Evolutionary conservation across 768 basidiomycete genomes (phyloP).

Genomic region (Leccinum longicurvipes): DNA sequence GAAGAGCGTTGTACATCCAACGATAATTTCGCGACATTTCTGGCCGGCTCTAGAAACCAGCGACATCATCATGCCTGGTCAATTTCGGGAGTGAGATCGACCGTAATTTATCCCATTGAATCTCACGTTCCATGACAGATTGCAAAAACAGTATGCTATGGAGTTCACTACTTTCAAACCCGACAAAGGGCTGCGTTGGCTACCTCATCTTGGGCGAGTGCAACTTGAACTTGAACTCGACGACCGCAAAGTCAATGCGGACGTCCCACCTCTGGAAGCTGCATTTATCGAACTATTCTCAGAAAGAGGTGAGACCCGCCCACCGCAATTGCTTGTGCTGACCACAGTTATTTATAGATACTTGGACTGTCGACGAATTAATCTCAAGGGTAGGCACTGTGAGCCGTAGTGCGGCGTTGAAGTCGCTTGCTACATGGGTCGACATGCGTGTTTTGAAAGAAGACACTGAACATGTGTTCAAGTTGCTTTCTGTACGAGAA

Average conservation of each 20-base stretch:
- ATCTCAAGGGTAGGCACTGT: slow-evolving; percentile 59
- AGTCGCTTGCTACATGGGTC: slow-evolving; percentile 80
- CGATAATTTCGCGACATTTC: slow-evolving; percentile 90
- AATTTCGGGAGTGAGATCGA: slow-evolving; percentile 65
- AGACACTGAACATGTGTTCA: slow-evolving; percentile 55
- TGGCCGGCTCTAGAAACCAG: slow-evolving; percentile 86
- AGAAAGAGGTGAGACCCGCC: slow-evolving; percentile 47
- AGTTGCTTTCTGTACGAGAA: slow-evolving; percentile 61
- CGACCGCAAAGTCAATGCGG: slow-evolving; percentile 71
- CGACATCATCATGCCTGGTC: slow-evolving; percentile 77
- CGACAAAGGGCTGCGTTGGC: slow-evolving; percentile 86
- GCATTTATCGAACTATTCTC: slow-evolving; percentile 87
- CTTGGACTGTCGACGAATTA: slow-evolving; percentile 72
- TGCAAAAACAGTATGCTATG: slow-evolving; percentile 72
- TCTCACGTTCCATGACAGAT: slow-evolving; percentile 37
- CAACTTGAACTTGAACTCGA: slow-evolving; percentile 76
- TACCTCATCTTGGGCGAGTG: slow-evolving; percentile 86
- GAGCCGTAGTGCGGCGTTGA: slow-evolving; percentile 61
- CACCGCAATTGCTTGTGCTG: neutral
- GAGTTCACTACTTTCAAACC: slow-evolving; percentile 85
- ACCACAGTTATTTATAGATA: slow-evolving; percentile 37
- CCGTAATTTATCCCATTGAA: neutral
- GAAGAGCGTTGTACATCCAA: slow-evolving; percentile 77
- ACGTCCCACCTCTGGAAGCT: slow-evolving; percentile 87
- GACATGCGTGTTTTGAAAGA: slow-evolving; percentile 79